phyloP scores from a whole-genome alignment of 2,329 filamentous ascomycete genomes.

The Pseudohalonectria lignicola region DNA sequence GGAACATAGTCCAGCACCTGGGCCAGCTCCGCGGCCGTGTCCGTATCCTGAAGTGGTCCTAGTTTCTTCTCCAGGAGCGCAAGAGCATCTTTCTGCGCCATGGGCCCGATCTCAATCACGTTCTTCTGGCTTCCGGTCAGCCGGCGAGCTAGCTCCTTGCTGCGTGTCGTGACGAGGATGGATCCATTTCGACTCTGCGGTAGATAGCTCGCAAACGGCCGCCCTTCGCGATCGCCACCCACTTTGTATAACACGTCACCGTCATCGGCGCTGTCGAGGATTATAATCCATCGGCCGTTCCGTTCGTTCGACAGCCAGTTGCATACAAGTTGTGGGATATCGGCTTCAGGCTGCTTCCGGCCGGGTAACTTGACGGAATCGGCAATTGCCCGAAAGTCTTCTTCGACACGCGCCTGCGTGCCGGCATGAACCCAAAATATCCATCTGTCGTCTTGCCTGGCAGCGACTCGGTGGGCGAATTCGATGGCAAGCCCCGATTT shows the following conservation, averaged over 20 bases:
- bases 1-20: constrained; percentile 18
- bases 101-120: background rate
- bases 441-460: too few relatives aligned
- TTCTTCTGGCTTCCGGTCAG: background rate
- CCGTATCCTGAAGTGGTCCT: background rate
- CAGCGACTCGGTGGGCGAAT: constrained; percentile 6
- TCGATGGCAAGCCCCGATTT: constrained; percentile 7
- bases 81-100: background rate
- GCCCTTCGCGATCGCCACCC: background rate
- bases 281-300: constrained; percentile 19
- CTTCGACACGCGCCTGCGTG: constrained; percentile 16
- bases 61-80: background rate
- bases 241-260: constrained; percentile 11
- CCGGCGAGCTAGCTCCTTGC: background rate
- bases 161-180: background rate
- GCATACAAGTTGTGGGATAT: constrained; percentile 15
- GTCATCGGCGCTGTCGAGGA: constrained; percentile 26
- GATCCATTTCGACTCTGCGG: constrained; percentile 1
- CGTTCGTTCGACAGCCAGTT: constrained; percentile 18
- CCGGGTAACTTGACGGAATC: constrained; percentile 14
- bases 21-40: constrained; percentile 9
- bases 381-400: constrained; percentile 21
- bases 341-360: constrained; percentile 10
- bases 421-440: constrained; percentile 23
- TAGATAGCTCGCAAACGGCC: background rate